A percentile compares a stretch with the other conserved stretches of the same genome.
phyloP scores from a whole-genome alignment of 345 rosid genomes.

The Eucalyptus paniculata region DNA sequence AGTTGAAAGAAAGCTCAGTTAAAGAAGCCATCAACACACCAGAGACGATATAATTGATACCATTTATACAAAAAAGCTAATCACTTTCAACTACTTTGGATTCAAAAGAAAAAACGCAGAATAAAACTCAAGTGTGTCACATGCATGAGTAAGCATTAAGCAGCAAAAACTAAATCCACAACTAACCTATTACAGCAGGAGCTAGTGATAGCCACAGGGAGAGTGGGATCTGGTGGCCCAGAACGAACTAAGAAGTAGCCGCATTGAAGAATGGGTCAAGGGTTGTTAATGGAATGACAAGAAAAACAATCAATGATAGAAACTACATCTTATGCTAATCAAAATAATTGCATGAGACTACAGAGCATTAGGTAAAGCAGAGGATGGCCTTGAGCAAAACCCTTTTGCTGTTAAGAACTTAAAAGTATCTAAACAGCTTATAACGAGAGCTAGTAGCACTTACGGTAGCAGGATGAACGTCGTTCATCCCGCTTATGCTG shows the following conservation, averaged over 20 bases:
- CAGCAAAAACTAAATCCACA: neutral
- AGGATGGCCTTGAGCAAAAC: neutral
- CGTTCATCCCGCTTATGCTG: neutral
- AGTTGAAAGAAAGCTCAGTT: constrained; percentile 91
- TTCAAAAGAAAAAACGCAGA: neutral
- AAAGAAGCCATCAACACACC: constrained; percentile 90
- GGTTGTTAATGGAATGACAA: constrained; percentile 19
- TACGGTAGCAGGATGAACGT: neutral
- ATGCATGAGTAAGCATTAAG: neutral
- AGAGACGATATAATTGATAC: neutral
- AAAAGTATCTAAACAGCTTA: neutral
- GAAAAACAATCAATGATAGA: neutral
- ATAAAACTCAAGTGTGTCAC: neutral
- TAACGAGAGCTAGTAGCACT: neutral
- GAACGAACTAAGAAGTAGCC: constrained; percentile 79
- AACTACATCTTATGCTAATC: neutral
- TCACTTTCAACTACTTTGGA: neutral
- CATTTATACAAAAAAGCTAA: neutral
- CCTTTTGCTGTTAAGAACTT: neutral
- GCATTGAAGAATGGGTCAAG: constrained; percentile 98
- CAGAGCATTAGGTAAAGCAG: neutral
- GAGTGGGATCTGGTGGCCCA: constrained; percentile 75
- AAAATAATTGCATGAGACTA: neutral
- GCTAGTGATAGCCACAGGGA: constrained; percentile 83
- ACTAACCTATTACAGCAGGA: constrained; percentile 79